These are phyloP conservation scores for Aspergillus fructus DNA, from an alignment of 2,329 filamentous ascomycete genomes.

Conservation along the genomic window DNA sequence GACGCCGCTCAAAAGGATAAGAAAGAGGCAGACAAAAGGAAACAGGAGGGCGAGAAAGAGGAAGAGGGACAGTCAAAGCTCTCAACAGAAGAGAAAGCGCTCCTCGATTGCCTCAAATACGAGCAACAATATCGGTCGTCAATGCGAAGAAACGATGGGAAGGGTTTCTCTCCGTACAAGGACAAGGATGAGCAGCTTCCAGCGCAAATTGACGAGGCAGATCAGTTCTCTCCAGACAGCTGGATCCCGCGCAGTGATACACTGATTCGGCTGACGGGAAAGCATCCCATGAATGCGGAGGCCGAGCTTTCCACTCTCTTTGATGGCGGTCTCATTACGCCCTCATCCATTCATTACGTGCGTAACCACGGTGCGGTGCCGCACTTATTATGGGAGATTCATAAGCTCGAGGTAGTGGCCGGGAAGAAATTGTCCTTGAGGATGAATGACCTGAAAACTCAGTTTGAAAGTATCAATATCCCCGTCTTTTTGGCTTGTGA, in stretches of 20 bases:
- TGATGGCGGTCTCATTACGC: conserved; percentile 51
- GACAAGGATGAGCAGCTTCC: conserved; percentile 30
- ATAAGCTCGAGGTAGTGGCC: conserved; percentile 47
- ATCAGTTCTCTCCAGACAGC: conserved; percentile 55
- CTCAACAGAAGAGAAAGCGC: conserved; percentile 45
- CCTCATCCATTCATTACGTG: conserved; percentile 53
- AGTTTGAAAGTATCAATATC: conserved; percentile 50
- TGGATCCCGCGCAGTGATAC: conserved; percentile 51
- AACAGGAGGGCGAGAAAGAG: neutral
- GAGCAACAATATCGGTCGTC: conserved; percentile 45
- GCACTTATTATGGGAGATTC: conserved; percentile 50
- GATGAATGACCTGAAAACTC: conserved; percentile 48
- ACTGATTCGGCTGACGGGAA: conserved; percentile 53
- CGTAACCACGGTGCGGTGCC: conserved; percentile 57
- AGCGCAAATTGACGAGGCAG: conserved; percentile 47
- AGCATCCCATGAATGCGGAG: conserved; percentile 56
- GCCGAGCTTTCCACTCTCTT: conserved; percentile 44
- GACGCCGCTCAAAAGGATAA: neutral
- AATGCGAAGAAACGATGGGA: conserved; percentile 48
- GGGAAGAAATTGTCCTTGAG: conserved; percentile 34
- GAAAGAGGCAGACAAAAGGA: neutral
- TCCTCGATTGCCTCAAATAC: conserved; percentile 43
- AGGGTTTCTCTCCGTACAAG: conserved; percentile 36
- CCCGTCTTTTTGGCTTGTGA: conserved; percentile 51
- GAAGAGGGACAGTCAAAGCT: conserved; percentile 29